These are phyloP conservation scores for Monilinia polystroma DNA, from an alignment of 2,329 filamentous ascomycete species.

Conservation along the genomic window DNA sequence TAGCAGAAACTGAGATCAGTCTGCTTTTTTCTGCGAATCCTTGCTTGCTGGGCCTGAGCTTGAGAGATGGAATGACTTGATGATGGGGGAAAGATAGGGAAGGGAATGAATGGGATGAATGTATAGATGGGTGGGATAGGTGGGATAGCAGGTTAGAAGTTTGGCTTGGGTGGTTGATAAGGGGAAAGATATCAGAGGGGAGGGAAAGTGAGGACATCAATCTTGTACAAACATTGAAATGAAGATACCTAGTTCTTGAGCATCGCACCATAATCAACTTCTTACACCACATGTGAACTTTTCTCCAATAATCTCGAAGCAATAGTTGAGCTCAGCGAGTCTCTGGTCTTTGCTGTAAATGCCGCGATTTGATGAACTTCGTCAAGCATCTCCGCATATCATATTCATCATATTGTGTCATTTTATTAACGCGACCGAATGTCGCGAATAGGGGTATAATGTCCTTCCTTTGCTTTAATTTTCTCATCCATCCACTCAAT, in stretches of 20 bases:
- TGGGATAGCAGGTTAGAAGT: too few relatives aligned
- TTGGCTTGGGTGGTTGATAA: neutral
- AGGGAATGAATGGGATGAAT: neutral
- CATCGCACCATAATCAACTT: neutral
- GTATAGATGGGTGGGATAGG: neutral
- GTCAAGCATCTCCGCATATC: neutral
- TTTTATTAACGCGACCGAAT: neutral
- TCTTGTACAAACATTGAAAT: constrained; percentile 19
- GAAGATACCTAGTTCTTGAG: constrained; percentile 17
- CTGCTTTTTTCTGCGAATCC: neutral
- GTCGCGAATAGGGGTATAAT: neutral
- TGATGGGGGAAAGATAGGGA: neutral
- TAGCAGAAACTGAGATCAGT: neutral
- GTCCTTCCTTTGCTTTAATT: neutral
- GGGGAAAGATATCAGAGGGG: neutral
- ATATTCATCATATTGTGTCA: neutral
- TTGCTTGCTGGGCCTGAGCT: neutral
- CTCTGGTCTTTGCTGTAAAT: neutral
- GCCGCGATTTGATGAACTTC: neutral
- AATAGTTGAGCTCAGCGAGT: neutral
- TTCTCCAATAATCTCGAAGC: neutral
- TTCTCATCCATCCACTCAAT: neutral
- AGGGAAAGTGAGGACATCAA: too few relatives aligned
- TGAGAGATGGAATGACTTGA: neutral
- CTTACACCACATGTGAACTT: neutral